These are phyloP conservation scores for Vanilla planifolia DNA, from an alignment of 106 monocot genomes.

Conservation along the genomic window DNA sequence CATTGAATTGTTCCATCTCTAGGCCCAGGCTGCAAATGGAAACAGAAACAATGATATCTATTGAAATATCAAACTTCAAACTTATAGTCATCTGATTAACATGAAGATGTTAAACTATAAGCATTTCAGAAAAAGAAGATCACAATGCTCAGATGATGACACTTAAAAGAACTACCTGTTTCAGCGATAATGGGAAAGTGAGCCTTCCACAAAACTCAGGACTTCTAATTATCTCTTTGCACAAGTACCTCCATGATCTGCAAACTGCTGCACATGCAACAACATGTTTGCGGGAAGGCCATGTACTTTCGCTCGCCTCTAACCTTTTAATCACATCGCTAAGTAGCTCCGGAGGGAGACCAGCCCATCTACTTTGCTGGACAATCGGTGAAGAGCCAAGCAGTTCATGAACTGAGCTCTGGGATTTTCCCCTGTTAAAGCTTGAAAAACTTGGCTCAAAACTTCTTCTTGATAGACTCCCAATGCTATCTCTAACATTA, in stretches of 20 bases:
- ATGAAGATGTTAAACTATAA: too few species aligned
- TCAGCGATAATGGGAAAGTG: constrained; percentile 34
- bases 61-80: too few species aligned
- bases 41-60: too few species aligned
- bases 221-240: constrained; percentile 34
- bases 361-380: constrained; percentile 24
- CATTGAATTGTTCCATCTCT: constrained; percentile 64
- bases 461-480: constrained; percentile 24
- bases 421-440: constrained; percentile 23
- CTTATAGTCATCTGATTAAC: too few species aligned
- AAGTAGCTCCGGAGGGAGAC: constrained; percentile 34
- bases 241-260: constrained; percentile 34
- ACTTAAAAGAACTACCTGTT: constrained; percentile 20
- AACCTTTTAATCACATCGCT: constrained; percentile 35
- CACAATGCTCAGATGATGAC: background rate
- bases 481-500: constrained; percentile 29
- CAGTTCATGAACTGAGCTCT: constrained; percentile 28
- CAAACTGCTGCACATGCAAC: constrained; percentile 35
- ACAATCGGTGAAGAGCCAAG: constrained; percentile 11
- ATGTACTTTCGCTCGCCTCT: constrained; percentile 35
- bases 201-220: constrained; percentile 35
- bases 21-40: constrained; percentile 36
- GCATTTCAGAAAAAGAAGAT: too few species aligned
- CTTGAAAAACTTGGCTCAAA: constrained; percentile 21
- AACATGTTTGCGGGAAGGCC: constrained; percentile 33